Evolutionary conservation across 805 yeast genomes (phyloP), one percentile per base, ranked within the genome.

Genomic region (Dipodascopsis uninucleata): DNA sequence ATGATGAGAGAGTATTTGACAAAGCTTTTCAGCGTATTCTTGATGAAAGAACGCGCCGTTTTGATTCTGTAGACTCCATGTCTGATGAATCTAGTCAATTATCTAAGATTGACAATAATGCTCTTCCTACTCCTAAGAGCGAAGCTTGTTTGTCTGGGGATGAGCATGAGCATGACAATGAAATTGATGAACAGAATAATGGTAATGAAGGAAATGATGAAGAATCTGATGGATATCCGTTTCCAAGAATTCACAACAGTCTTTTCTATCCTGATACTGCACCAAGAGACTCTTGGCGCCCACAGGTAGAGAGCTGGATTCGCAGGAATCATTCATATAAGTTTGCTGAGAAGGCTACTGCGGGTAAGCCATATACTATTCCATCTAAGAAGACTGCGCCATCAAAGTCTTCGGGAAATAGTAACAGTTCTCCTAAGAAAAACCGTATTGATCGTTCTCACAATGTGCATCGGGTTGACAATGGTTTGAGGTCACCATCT

Each of bases 261-360:
- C 50, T 65, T 39, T 52, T 65, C 39, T 65, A 61, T 42, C 64
- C 70, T 21, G 70, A 65, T 50, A 65, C 69, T 12, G 69, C 69
- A 3, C 68, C 69, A 3, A 50, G 67, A 17, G 52, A 58, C 17
- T 57, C 60, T 9, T 66, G 69, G 69, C 45, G 67, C 28, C 66
- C 66, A 2, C 69, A 64, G 53, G 35, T 65, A 40, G 66, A 63
- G 46, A 46, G 60, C n/a, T 64, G 69, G 69, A 56, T 64, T 53
- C 57, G 61, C 36, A 56, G 60, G 35, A 57, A 58, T 45, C 61
- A 58, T 36, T 64, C 66, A 9, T 43, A 49, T 43, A 58, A 56
- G 48, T 48, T 61, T 22, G 55, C 47, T 21, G 37, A 39, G 4
- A 21, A 36, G 10, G n/a, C 39, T 9, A 28, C 28, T 5, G 28